A percentile compares a stretch with the other conserved stretches of the same genome.
Evolutionary conservation across 495 filamentous ascomycete genomes (phyloP).

Genomic region (Penicillium atrosanguineum): DNA sequence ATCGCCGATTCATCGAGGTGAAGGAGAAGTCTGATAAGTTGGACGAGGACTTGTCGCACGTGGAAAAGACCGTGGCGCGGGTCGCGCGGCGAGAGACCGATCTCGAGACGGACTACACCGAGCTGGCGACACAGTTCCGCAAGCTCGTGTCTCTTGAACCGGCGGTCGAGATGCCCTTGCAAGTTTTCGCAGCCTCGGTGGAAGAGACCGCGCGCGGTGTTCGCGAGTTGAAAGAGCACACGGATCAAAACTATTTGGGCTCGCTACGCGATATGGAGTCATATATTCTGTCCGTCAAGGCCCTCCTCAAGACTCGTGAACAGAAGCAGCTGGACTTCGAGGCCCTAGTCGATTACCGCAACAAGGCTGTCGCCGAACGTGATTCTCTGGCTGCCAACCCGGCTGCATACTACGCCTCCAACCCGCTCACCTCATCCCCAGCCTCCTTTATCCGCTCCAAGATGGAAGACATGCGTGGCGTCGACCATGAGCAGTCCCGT

Average conservation of each 20-base stretch:
- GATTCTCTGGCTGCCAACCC: conserved; percentile 69
- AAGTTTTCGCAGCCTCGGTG: conserved; percentile 80
- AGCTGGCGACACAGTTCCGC: conserved; percentile 89
- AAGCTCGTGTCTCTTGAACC: conserved; percentile 88
- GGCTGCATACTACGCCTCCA: conserved; percentile 58
- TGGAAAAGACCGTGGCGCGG: conserved; percentile 88
- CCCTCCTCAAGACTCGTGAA: conserved; percentile 87
- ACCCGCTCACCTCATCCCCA: conserved; percentile 60
- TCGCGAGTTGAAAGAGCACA: conserved; percentile 78
- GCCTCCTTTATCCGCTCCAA: conserved; percentile 91
- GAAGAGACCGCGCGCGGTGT: conserved; percentile 77
- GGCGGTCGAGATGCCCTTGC: conserved; percentile 74
- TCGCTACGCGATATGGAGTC: conserved; percentile 90
- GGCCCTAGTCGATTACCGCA: conserved; percentile 90
- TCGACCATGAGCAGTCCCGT: conserved; percentile 90
- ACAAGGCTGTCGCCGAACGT: conserved; percentile 82
- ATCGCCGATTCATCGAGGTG: conserved; percentile 91
- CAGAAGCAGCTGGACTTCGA: conserved; percentile 98
- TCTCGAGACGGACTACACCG: conserved; percentile 82
- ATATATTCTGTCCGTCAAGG: conserved; percentile 79
- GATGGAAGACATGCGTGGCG: conserved; percentile 93
- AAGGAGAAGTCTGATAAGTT: conserved; percentile 91
- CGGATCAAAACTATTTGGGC: conserved; percentile 92
- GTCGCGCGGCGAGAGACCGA: conserved; percentile 87
- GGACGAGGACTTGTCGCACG: conserved; percentile 87